Evolutionary conservation across 352 stramenopile species (phyloP).

Genomic region (Phytophthora nicotianae): DNA sequence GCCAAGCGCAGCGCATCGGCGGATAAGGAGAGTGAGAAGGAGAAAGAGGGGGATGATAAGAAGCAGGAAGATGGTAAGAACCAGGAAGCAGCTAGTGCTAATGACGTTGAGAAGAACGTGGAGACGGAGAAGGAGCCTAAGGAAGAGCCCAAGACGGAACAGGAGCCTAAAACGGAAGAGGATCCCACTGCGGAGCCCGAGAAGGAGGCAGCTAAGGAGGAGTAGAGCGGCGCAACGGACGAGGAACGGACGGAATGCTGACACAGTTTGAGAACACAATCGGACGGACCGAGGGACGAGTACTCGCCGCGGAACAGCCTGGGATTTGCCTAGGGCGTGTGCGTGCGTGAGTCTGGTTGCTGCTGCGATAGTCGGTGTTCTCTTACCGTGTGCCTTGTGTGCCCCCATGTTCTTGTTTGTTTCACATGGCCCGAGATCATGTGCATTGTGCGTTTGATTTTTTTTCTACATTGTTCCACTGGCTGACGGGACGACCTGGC

Average conservation of each 20-base stretch:
- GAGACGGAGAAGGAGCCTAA: slow-evolving; percentile 13
- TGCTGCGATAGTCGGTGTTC: slow-evolving; percentile 42
- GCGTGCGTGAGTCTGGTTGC: slow-evolving; percentile 46
- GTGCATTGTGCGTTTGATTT: slow-evolving; percentile 41
- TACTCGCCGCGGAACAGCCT: slow-evolving; percentile 29
- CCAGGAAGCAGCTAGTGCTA: slow-evolving; percentile 16
- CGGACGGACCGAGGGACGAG: slow-evolving; percentile 22
- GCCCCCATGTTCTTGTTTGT: slow-evolving; percentile 42
- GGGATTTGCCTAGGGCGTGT: slow-evolving; percentile 26
- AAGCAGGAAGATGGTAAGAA: slow-evolving; percentile 30
- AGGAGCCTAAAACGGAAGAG: slow-evolving; percentile 4
- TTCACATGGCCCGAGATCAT: slow-evolving; percentile 33
- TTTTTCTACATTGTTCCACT: slow-evolving; percentile 44
- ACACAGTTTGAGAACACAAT: slow-evolving; percentile 32
- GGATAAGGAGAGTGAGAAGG: slow-evolving; percentile 33
- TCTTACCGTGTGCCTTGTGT: slow-evolving; percentile 49
- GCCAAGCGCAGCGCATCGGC: slow-evolving; percentile 40
- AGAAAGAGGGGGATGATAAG: slow-evolving; percentile 20
- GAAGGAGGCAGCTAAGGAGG: slow-evolving; percentile 10
- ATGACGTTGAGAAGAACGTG: slow-evolving; percentile 17
- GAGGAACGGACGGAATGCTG: slow-evolving; percentile 19
- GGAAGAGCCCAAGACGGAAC: slow-evolving; percentile 15
- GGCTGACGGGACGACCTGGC: slow-evolving; percentile 20
- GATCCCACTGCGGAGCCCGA: slow-evolving; percentile 20
- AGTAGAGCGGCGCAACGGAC: slow-evolving; percentile 8